Evolutionary conservation across 169 alveolate genomes (phyloP).

Genomic region (Eimeria brunetti): DNA sequence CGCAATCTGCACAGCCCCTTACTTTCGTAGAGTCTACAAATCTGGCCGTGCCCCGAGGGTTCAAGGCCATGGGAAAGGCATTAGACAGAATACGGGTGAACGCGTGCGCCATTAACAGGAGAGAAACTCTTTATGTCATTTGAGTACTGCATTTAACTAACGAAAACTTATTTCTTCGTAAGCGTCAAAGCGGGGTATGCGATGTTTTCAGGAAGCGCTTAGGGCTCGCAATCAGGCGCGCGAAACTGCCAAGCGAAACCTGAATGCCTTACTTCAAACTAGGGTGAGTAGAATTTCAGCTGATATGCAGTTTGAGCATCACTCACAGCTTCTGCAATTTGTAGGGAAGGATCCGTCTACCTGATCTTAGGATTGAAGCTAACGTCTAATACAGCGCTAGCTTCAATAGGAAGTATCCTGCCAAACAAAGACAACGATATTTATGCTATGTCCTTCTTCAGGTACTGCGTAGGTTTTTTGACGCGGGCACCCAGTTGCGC

Average conservation of each 20-base stretch:
- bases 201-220: constrained; percentile 13
- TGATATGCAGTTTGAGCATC: neutral
- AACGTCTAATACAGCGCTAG: neutral
- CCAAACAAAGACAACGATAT: too few relatives aligned
- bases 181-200: neutral
- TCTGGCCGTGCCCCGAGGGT: neutral
- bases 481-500: constrained; percentile 17
- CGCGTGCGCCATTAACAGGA: neutral
- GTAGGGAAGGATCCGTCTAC: neutral
- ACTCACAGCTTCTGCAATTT: neutral
- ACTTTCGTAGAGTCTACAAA: neutral
- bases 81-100: neutral
- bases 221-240: constrained; percentile 12
- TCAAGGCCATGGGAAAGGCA: neutral
- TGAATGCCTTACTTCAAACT: neutral
- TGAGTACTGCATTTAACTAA: neutral
- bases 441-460: neutral
- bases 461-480: constrained; percentile 22
- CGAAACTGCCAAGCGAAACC: constrained; percentile 28
- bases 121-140: neutral
- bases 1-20: neutral
- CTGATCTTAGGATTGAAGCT: neutral
- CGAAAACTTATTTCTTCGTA: neutral
- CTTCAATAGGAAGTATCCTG: neutral
- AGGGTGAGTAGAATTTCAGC: neutral